phyloP scores from a whole-genome alignment of 306 rosid species.

The Lathyrus oleraceus region DNA sequence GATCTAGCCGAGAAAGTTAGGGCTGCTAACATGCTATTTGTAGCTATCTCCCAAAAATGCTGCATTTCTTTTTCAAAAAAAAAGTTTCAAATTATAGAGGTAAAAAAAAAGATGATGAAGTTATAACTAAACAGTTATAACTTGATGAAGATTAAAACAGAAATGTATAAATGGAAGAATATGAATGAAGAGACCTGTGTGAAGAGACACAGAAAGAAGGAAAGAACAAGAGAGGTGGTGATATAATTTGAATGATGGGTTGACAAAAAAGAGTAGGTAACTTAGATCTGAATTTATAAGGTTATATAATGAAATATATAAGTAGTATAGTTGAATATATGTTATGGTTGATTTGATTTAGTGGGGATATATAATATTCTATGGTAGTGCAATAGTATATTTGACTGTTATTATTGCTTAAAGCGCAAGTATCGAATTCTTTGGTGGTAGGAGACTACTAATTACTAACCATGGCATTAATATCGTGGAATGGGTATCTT shows the following conservation, averaged over 20 bases:
- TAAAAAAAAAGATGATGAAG: not conserved
- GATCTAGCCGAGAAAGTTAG: slow-evolving; percentile 21
- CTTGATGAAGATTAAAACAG: not conserved
- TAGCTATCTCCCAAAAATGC: slow-evolving; percentile 25
- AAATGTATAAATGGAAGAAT: not conserved
- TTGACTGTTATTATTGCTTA: not conserved
- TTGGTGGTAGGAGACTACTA: not conserved
- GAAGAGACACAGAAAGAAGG: not conserved
- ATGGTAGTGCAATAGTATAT: not conserved
- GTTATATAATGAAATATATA: not conserved
- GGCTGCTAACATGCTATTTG: not conserved
- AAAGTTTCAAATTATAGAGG: not conserved
- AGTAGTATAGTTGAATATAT: not conserved
- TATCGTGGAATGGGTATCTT: not conserved
- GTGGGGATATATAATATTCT: not conserved
- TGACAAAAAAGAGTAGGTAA: not conserved
- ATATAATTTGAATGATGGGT: not conserved
- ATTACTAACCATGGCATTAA: not conserved
- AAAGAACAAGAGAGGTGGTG: not conserved
- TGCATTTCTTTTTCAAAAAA: slow-evolving; percentile 15
- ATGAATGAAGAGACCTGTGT: slow-evolving; percentile 3
- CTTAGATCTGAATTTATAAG: not conserved
- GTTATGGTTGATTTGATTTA: not conserved
- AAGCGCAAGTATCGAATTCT: slow-evolving; percentile 9
- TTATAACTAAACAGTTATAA: not conserved